A percentile compares a stretch with the other conserved stretches of the same genome.
phyloP scores from a whole-genome alignment of 495 filamentous ascomycete species.

The Hypoxylon subgilvum region DNA sequence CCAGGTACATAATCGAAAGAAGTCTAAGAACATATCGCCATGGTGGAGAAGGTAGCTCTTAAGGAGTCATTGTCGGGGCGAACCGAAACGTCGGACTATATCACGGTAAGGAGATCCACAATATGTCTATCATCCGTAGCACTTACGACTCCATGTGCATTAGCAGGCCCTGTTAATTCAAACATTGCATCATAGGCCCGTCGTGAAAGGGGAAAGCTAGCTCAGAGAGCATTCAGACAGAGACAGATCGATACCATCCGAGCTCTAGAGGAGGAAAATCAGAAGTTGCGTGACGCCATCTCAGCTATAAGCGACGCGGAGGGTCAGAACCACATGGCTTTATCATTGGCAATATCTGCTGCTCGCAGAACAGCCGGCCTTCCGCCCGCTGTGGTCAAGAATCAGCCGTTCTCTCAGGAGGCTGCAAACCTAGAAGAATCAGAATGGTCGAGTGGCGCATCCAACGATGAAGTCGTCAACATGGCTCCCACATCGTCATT shows the following conservation, averaged over 20 bases:
- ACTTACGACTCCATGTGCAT: neutral
- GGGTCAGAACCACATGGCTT: neutral
- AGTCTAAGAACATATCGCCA: neutral
- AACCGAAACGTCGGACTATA: conserved; percentile 2
- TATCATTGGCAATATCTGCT: conserved; percentile 8
- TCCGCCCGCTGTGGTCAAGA: neutral
- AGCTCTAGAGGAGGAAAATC: conserved; percentile 21
- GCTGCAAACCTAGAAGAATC: conserved; percentile 2
- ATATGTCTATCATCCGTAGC: neutral
- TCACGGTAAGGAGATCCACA: conserved; percentile 25
- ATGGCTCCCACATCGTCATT: neutral
- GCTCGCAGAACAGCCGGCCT: conserved; percentile 20
- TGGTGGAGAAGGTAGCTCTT: conserved; percentile 7
- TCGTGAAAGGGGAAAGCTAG: conserved; percentile 31
- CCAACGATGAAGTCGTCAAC: neutral
- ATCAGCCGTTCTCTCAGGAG: neutral
- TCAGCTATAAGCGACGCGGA: conserved; percentile 13
- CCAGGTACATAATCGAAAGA: neutral
- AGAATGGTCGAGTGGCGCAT: conserved; percentile 9
- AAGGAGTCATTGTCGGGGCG: conserved; percentile 3
- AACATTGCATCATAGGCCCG: conserved; percentile 21
- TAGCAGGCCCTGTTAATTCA: neutral
- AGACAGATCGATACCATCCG: conserved; percentile 34
- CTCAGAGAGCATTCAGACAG: conserved; percentile 34
- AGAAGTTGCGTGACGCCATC: conserved; percentile 23